Evolutionary conservation across 805 yeast species (phyloP).

Genomic region (Cyberlindnera bimundalis): DNA sequence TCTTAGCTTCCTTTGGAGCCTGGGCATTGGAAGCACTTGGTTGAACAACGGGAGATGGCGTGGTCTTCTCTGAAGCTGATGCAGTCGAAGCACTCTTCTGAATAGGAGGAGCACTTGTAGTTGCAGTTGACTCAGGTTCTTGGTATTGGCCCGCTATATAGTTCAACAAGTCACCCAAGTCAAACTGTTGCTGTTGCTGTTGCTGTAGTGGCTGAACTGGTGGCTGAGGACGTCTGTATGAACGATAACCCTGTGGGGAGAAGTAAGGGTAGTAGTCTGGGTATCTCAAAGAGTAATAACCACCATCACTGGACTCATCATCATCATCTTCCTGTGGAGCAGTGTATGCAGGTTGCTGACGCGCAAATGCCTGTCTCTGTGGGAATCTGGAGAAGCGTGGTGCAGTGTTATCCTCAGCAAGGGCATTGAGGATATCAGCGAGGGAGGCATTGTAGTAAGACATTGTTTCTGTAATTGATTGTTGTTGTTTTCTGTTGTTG

Average conservation of each 20-base stretch:
- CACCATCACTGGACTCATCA: slow-evolving; percentile 20
- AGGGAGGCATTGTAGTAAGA: slow-evolving; percentile 20
- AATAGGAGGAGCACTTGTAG: neutral
- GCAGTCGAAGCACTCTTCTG: neutral
- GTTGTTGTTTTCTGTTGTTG: neutral
- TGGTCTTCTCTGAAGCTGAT: neutral
- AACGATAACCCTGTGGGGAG: slow-evolving; percentile 8
- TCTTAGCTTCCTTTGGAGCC: slow-evolving; percentile 1
- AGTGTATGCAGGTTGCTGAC: slow-evolving; percentile 7
- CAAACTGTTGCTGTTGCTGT: slow-evolving; percentile 4
- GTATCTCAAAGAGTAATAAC: slow-evolving; percentile 15
- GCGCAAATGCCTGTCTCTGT: slow-evolving; percentile 8
- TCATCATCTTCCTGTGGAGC: slow-evolving; percentile 18
- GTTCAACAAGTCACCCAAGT: slow-evolving; percentile 13
- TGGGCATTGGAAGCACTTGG: neutral
- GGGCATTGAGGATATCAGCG: slow-evolving; percentile 23
- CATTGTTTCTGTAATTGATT: slow-evolving; percentile 4
- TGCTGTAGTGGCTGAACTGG: slow-evolving; percentile 3
- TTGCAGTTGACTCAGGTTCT: neutral
- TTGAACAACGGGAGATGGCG: neutral
- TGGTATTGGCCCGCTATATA: slow-evolving; percentile 7
- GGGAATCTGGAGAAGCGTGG: slow-evolving; percentile 14
- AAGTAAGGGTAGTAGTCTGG: slow-evolving; percentile 18
- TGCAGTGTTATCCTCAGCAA: slow-evolving; percentile 13
- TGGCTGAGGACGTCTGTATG: slow-evolving; percentile 10